Evolutionary conservation across 1,139 yeast genomes (phyloP).

Genomic region (Petasospora rhodanensis): DNA sequence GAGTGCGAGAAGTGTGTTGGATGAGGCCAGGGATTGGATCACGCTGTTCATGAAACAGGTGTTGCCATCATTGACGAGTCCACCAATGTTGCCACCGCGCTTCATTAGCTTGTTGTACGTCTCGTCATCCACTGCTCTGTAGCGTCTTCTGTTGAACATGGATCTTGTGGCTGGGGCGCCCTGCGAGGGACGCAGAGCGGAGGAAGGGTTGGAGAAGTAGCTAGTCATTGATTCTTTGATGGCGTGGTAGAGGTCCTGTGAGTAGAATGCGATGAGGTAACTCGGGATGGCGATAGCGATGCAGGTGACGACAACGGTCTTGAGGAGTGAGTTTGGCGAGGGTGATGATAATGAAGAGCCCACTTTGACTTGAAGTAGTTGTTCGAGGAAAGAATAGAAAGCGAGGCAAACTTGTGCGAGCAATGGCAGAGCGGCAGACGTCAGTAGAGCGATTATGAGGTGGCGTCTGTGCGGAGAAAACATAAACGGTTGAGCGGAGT

Average conservation of each 20-base stretch:
- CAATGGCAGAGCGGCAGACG: too few species aligned
- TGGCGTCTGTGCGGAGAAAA: too few species aligned
- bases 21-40: constrained; percentile 76
- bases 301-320: constrained; percentile 14
- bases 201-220: constrained; percentile 6
- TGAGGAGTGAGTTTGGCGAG: too few species aligned
- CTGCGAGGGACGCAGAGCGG: constrained; percentile 1
- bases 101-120: constrained; percentile 25
- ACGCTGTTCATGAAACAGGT: constrained; percentile 94
- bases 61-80: constrained; percentile 83
- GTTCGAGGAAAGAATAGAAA: too few species aligned
- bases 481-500: too few species aligned
- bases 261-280: constrained; percentile 7
- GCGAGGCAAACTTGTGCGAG: too few species aligned
- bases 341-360: too few species aligned
- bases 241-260: constrained; percentile 1
- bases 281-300: constrained; percentile 17
- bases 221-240: constrained; percentile 8
- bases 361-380: too few species aligned
- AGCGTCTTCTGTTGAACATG: constrained; percentile 13
- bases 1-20: constrained; percentile 55
- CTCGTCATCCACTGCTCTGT: constrained; percentile 12
- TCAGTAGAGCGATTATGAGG: too few species aligned
- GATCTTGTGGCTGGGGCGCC: constrained; percentile 1
- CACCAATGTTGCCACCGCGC: constrained; percentile 76